These are phyloP conservation scores for Monosporascus sp. DNA, from an alignment of 2,329 filamentous ascomycete genomes.

Conservation along the genomic window DNA sequence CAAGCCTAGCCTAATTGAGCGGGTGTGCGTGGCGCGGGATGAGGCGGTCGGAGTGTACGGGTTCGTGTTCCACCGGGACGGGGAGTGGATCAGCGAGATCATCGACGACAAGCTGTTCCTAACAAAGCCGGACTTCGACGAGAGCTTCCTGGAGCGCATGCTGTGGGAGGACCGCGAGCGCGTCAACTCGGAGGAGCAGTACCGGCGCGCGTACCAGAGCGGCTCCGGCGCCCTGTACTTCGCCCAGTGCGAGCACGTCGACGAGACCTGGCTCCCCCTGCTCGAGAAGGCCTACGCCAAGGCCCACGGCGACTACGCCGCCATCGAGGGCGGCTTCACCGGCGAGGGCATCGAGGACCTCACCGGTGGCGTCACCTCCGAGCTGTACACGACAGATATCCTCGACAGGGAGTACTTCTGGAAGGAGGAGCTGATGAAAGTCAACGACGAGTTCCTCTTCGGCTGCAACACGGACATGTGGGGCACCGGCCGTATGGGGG, in stretches of 20 bases:
- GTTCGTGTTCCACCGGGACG: conserved; percentile 78
- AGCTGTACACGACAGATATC: conserved; percentile 62
- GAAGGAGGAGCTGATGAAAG: conserved; percentile 70
- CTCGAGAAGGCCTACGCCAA: conserved; percentile 73
- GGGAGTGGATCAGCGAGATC: conserved; percentile 62
- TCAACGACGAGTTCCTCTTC: conserved; percentile 73
- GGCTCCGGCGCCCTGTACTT: conserved; percentile 67
- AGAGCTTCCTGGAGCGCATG: conserved; percentile 44
- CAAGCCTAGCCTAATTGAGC: conserved; percentile 65
- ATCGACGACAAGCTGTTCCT: conserved; percentile 55
- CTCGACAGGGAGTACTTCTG: conserved; percentile 74
- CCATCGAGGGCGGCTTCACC: conserved; percentile 64
- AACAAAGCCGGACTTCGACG: conserved; percentile 57
- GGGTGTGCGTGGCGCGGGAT: conserved; percentile 67
- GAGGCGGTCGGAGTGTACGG: conserved; percentile 75
- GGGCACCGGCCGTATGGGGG: conserved; percentile 35
- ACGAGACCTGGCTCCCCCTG: conserved; percentile 69
- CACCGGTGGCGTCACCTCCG: conserved; percentile 61
- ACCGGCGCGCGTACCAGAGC: conserved; percentile 59
- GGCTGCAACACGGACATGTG: conserved; percentile 50
- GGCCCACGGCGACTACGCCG: conserved; percentile 66
- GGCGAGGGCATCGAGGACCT: conserved; percentile 56
- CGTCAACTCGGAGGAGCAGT: conserved; percentile 51
- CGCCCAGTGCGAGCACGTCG: conserved; percentile 60
- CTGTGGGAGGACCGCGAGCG: conserved; percentile 41